Conservation (phyloP, 2,329 filamentous ascomycete genomes). For the Dactylellina drechsleri region DNA sequence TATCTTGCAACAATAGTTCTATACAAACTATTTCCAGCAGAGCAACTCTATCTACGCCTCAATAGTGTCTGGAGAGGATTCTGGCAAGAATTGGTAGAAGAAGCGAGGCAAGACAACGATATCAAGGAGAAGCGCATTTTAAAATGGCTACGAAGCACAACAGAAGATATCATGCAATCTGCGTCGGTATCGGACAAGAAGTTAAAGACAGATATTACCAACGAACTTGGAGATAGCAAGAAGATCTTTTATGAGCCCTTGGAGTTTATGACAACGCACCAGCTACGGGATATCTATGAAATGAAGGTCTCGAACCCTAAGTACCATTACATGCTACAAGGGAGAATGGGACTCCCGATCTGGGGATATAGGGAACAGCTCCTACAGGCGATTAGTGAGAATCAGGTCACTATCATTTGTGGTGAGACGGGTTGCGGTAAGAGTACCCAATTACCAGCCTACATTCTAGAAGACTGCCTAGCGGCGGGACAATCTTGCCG, state of each 20-base stretch:
- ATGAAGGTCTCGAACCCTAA: conserved; percentile 63
- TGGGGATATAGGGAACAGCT: conserved; percentile 84
- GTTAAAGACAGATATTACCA: conserved; percentile 60
- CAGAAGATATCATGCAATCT: conserved; percentile 31
- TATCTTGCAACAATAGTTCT: conserved; percentile 84
- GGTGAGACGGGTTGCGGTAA: conserved; percentile 98
- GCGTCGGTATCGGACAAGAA: conserved; percentile 21
- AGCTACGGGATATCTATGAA: conserved; percentile 62
- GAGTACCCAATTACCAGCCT: conserved; percentile 95
- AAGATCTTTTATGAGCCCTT: conserved; percentile 69
- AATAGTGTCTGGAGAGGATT: conserved; percentile 84
- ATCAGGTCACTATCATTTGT: conserved; percentile 91
- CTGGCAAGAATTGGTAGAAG: conserved; percentile 79
- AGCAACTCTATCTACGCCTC: conserved; percentile 82
- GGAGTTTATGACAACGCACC: conserved; percentile 81
- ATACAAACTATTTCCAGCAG: conserved; percentile 87
- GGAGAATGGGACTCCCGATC: conserved; percentile 85
- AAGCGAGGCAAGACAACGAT: conserved; percentile 69
- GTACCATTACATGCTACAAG: conserved; percentile 78
- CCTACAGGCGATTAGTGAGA: conserved; percentile 76
- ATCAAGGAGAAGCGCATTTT: conserved; percentile 54
- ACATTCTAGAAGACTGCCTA: conserved; percentile 88
- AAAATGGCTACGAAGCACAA: conserved; percentile 54
- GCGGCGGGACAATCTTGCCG: conserved; percentile 83
- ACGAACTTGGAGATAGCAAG: conserved; percentile 70